These are phyloP conservation scores for Hypoxylon cercidicola DNA, from an alignment of 495 filamentous ascomycete genomes.

Conservation along the genomic window DNA sequence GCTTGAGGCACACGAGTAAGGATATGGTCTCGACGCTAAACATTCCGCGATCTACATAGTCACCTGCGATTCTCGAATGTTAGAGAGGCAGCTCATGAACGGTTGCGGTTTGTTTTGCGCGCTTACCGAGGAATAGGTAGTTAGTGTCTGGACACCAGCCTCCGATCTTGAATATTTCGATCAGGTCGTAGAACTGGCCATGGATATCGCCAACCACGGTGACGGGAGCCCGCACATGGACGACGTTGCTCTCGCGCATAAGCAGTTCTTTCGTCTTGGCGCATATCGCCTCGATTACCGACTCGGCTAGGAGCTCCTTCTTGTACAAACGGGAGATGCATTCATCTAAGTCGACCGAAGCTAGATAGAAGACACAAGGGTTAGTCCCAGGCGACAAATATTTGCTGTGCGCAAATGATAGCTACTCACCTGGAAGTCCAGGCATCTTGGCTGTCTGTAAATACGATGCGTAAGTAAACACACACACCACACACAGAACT, in stretches of 20 bases:
- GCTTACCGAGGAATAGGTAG: conserved; percentile 92
- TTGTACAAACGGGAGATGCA: conserved; percentile 95
- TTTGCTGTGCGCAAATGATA: not conserved
- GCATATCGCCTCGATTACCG: conserved; percentile 98
- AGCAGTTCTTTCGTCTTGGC: conserved; percentile 97
- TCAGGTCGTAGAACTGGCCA: conserved; percentile 97
- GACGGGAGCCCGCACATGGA: conserved; percentile 93
- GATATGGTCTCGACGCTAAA: conserved; percentile 98
- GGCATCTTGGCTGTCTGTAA: conserved; percentile 71
- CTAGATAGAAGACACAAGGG: conserved; percentile 56
- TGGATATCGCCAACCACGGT: conserved; percentile 99
- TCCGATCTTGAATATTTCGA: conserved; percentile 98
- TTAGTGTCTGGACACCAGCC: conserved; percentile 97
- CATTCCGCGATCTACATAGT: conserved; percentile 97
- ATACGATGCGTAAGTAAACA: conserved; percentile 14
- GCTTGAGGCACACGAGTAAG: conserved; percentile 91
- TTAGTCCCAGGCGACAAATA: conserved; percentile 15
- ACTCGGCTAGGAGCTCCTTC: conserved; percentile 95
- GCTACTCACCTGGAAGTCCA: conserved; percentile 80
- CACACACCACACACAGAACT: conserved; percentile 14
- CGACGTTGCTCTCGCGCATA: conserved; percentile 99
- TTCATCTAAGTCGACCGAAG: conserved; percentile 96
- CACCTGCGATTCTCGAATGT: conserved; percentile 63
- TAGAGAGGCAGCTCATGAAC: conserved; percentile 1
- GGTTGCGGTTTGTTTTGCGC: conserved; percentile 4